Base-by-base conservation (phyloP, 2,329 filamentous ascomycete species). In the Fonsecaea pedrosoi region DNA sequence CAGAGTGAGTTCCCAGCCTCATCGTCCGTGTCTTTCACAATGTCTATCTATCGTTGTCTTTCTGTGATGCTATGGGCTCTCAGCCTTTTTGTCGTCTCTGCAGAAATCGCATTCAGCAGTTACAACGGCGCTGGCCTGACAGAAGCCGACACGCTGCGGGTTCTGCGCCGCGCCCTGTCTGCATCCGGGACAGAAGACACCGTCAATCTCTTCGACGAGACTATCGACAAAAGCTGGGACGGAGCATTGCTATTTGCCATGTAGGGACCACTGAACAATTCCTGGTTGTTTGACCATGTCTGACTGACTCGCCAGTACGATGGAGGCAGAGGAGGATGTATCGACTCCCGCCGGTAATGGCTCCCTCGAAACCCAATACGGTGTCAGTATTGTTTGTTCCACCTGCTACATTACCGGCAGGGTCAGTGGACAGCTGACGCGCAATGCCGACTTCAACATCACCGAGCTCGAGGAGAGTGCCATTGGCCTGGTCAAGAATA, bases 401-500 rank as follows among this genome's bases (percentile, higher is more conserved):
- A 42, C 37, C n/a, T 58, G 55, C 37, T 58, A 58, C 55, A 58
- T 58, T 35, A 15, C 30, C 12, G 55, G 55, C 15, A 25, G 21
- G 7, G 55, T 42, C 15, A 38, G n/a, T 18, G 34, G 30, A n/a
- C 32, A 58, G 15, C 13, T 30, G 12, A 58, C 55, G 5, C 30
- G 21, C 3, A 37, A 58, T 21, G 9, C 12, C 34, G 34, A 38
- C 21, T 38, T 58, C 18, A 58, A 58, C 15, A 8, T 38, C 55
- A 58, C 55, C 1, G 34, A 58, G 21, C 21, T 35, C 55, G 30
- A 35, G 37, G 55, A 38, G 7, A 30, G 35, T n/a, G 37, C 35
- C 34, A 15, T 30, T 30, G 55, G 42, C 21, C 8, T 58, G 55
- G 55, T 42, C 37, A 30, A 25, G 55, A 42, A 58, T 35, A 38